Percentiles rank a stretch among this genome's conserved stretches.
Evolutionary conservation across 495 filamentous ascomycete genomes (phyloP).

Genomic region (Penicilliopsis zonata): DNA sequence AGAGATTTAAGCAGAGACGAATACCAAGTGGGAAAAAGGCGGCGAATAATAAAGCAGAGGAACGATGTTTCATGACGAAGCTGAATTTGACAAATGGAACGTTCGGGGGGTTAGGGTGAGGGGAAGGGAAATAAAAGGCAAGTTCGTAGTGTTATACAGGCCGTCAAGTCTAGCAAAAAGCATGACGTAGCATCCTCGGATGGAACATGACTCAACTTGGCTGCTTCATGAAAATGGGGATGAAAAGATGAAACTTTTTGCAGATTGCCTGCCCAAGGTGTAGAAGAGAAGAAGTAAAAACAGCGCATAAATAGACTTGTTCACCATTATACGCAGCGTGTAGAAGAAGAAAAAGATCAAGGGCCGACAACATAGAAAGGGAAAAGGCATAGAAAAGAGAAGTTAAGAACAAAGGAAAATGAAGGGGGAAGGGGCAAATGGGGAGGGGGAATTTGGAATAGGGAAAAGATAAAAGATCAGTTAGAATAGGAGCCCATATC

Average conservation of each 20-base stretch:
- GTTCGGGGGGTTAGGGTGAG: too few relatives aligned
- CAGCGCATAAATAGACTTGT: conserved; percentile 25
- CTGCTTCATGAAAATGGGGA: conserved; percentile 24
- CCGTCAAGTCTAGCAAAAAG: conserved; percentile 19
- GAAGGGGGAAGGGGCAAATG: conserved; percentile 3
- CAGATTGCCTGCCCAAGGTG: conserved; percentile 38
- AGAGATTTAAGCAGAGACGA: conserved; percentile 1
- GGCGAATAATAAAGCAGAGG: conserved; percentile 10
- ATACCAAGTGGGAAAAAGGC: conserved; percentile 10
- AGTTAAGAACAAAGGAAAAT: conserved; percentile 7
- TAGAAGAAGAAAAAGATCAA: conserved; percentile 20
- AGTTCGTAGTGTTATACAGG: conserved; percentile 29
- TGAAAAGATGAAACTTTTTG: conserved; percentile 35
- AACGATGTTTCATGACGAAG: conserved; percentile 8
- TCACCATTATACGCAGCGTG: conserved; percentile 30
- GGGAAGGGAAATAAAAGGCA: conserved; percentile 7
- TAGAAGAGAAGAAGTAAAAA: conserved; percentile 20
- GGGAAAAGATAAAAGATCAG: conserved; percentile 6
- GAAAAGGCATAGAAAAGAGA: conserved; percentile 3
- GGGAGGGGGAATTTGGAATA: conserved; percentile 5
- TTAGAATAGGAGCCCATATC: conserved; percentile 23
- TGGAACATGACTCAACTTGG: conserved; percentile 33
- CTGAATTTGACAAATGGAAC: conserved; percentile 13
- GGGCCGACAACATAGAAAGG: conserved; percentile 13
- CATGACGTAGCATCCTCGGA: conserved; percentile 23